Base-by-base conservation (phyloP, 2,329 filamentous ascomycete species). In the Sarocladium strictum region DNA sequence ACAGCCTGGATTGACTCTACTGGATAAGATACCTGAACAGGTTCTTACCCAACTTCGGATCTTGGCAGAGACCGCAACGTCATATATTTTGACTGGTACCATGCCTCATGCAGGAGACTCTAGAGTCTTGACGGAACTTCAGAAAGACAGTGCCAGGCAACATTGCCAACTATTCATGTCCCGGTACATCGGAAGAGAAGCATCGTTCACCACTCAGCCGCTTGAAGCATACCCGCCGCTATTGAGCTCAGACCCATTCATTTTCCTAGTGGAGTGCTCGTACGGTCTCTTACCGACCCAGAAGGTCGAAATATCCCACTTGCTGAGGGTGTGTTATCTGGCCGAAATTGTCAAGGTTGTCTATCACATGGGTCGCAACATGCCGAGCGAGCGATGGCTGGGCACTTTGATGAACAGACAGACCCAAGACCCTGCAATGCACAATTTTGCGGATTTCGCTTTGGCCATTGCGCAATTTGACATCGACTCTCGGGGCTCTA, bases 281-380 rank as follows among this genome's bases (percentile, higher is more conserved):
- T 81, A 91, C 53, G 87, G 84, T 54, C 68, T 95, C 17, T 78
- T 81, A 6, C 79, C 86, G 9, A 79, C 85, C 2, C 80, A 90
- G 26, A 76, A 81, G 38, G 78, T 89, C 37, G 89, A 95, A 54
- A 83, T 95, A 40, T 81, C 86, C 38, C 88, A 96, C 67, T 69
- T 97, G 53, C 71, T 97, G 51, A 85, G 87, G 35, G 75, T 97
- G 45, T 97, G 91, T 71, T 97, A 96, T 65, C 78, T 96, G 54
- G 90, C 90, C 2, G 94, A 99, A 70, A 84, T 99, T 55, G 84
- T 95, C 57, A 95, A 96, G 71, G 85, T 91, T 5, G 79, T 90
- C 15, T 78, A 77, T 58, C 76, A 81, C 62, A 76, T 84, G 66
- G 75, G 76, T 23, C 76, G 75, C 50, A 82, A 81, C 63, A 76